phyloP scores from a whole-genome alignment of 805 yeast species.

The Yarrowia keelungensis region DNA sequence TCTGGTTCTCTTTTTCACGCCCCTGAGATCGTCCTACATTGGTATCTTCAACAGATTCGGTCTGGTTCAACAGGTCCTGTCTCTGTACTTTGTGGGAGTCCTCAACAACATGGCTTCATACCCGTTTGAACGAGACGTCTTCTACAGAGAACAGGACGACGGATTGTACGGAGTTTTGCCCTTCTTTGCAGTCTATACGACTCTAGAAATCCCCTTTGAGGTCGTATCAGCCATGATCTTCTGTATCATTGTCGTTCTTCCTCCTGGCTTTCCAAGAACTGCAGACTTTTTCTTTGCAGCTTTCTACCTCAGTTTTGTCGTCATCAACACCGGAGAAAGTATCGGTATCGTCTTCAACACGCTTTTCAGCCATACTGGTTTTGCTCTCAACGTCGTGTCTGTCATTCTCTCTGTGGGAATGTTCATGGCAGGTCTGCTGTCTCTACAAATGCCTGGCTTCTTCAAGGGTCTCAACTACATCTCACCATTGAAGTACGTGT shows the following conservation, averaged over 20 bases:
- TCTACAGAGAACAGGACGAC: constrained; percentile 80
- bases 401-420: constrained; percentile 72
- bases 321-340: constrained; percentile 81
- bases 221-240: constrained; percentile 64
- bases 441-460: constrained; percentile 74
- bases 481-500: constrained; percentile 77
- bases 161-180: constrained; percentile 69
- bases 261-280: constrained; percentile 73
- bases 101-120: constrained; percentile 77
- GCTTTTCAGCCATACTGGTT: constrained; percentile 73
- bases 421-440: constrained; percentile 85
- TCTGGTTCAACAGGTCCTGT: constrained; percentile 72
- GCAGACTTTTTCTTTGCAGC: constrained; percentile 71
- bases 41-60: constrained; percentile 77
- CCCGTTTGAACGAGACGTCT: constrained; percentile 74
- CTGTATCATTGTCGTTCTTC: constrained; percentile 68
- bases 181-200: constrained; percentile 65
- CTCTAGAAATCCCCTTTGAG: constrained; percentile 74
- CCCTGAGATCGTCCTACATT: constrained; percentile 55
- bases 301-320: constrained; percentile 60
- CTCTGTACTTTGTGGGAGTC: constrained; percentile 80
- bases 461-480: constrained; percentile 74
- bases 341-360: constrained; percentile 83
- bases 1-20: constrained; percentile 71
- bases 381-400: constrained; percentile 77